Evolutionary conservation across 768 basidiomycete species (phyloP), one percentile per base, ranked within the genome.

Genomic region (Epithele typhae): DNA sequence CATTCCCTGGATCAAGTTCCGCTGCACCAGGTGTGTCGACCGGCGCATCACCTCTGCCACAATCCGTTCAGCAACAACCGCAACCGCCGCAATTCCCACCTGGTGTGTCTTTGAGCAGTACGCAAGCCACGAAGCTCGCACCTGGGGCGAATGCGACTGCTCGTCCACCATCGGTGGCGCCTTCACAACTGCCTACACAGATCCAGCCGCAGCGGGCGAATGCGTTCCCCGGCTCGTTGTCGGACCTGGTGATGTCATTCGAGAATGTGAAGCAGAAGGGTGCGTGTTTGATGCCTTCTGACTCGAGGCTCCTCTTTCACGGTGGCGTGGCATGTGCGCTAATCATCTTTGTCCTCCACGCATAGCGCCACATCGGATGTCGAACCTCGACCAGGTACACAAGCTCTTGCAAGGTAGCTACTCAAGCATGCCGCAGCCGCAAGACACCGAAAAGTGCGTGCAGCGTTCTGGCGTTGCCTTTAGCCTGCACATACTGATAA

Each of bases 251-350:
- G 33, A 81, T 87, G 18, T 92, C 91, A 33, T 98, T 97, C 60
- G 95, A 98, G 71, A 87, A 77, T 37, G 92, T 95, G 36, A 98
- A 97, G 69, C 92, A 95, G 73, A 93, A 96, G 65, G 92, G 94
- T 93, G 52, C 40, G 73, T 48, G 14, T 40, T 22, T 18, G n/a
- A 32, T 35, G 30, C n/a, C 24, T 10, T 22, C 10, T 33, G 34
- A 11, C 22, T 24, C 23, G 5, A 1, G 25, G 15, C 21, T 45
- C 35, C 14, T 22, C 23, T 32, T 35, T 11, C 18, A 25, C 8
- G 25, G 24, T 17, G 42, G 41, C 30, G 25, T 35, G 37, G 39
- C 7, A 32, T 17, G n/a, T 22, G 23, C 45, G 47, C 49, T 56
- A 25, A 46, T 14, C 21, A 15, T n/a, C n/a, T n/a, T n/a, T 37